phyloP scores from a whole-genome alignment of 257 asterid species.

The Marsdenia floribunda region DNA sequence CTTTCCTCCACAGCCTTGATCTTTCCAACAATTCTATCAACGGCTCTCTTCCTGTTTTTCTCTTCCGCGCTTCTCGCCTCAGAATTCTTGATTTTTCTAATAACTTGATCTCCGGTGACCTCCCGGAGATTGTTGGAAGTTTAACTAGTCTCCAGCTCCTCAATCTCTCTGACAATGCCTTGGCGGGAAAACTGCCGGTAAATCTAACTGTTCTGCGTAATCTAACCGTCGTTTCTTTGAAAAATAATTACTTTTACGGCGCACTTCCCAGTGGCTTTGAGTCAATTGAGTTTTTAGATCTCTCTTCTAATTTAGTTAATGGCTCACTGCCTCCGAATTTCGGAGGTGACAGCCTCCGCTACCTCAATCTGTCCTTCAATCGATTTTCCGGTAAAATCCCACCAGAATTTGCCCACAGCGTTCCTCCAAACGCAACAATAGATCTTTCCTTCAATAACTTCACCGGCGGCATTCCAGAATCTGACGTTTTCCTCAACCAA shows the following conservation, averaged over 20 bases:
- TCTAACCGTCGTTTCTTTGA: slow-evolving; percentile 50
- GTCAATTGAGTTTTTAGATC: slow-evolving; percentile 56
- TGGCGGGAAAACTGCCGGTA: slow-evolving; percentile 61
- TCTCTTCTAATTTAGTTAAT: slow-evolving; percentile 74
- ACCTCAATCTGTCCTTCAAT: slow-evolving; percentile 67
- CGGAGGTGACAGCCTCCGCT: slow-evolving; percentile 42
- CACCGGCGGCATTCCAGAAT: slow-evolving; percentile 59
- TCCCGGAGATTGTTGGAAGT: slow-evolving; percentile 52
- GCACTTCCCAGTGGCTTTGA: slow-evolving; percentile 51
- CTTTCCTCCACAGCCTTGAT: slow-evolving; percentile 43
- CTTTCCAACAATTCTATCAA: slow-evolving; percentile 78
- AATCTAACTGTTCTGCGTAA: slow-evolving; percentile 36
- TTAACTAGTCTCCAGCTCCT: slow-evolving; percentile 41
- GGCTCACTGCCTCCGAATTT: slow-evolving; percentile 66
- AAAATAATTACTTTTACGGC: slow-evolving; percentile 66
- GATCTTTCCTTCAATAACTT: slow-evolving; percentile 71
- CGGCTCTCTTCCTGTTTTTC: slow-evolving; percentile 68
- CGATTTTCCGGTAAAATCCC: slow-evolving; percentile 69
- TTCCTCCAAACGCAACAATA: slow-evolving; percentile 52
- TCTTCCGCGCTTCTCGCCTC: slow-evolving; percentile 57
- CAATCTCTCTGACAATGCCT: slow-evolving; percentile 73
- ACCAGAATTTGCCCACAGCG: slow-evolving; percentile 34
- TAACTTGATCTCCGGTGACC: slow-evolving; percentile 65
- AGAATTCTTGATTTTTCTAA: slow-evolving; percentile 59
- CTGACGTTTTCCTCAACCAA: slow-evolving; percentile 42